Base-by-base conservation (phyloP, 768 basidiomycete species). In the Cubamyces lactineus region DNA sequence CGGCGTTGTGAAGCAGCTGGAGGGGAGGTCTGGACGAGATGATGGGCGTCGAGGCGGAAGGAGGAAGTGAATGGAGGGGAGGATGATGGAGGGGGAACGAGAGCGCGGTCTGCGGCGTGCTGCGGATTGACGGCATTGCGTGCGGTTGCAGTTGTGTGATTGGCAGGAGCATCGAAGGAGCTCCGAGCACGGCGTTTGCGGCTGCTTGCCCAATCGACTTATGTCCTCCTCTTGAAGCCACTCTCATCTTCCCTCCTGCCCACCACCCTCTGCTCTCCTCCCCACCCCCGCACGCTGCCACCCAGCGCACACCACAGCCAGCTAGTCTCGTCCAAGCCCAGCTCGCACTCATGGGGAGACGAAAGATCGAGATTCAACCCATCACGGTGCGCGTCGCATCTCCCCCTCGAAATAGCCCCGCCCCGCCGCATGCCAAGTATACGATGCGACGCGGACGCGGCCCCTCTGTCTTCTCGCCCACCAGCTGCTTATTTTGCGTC, bases 281-380 rank as follows among this genome's bases (percentile, higher is more conserved):
- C 56, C 40, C 39, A 21, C 54, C 53, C 43, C 19, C n/a, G 53
- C 45, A 9, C 47, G 8, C 54, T 28, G 57, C 26, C 59, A 11
- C 47, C 9, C 42, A n/a, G 4, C 42, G 23, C 57, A 15, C 59
- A 16, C n/a, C n/a, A n/a, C n/a, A n/a, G n/a, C n/a, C n/a, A n/a
- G n/a, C n/a, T n/a, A n/a, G n/a, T n/a, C n/a, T n/a, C n/a, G n/a
- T n/a, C n/a, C n/a, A n/a, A n/a, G n/a, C n/a, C n/a, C n/a, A n/a
- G n/a, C 21, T 52, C 12, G 28, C 65, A 56, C 30, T 1, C 61
- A 88, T 88, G 89, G 89, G 89, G 65, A 78, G 89, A 74, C 78
- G 89, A 78, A 91, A 91, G 80, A 91, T 91, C 70, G 89, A 89
- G 77, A 91, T 91, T 47, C 87, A 89, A 73, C 88, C 89, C 66